phyloP scores from a whole-genome alignment of 768 basidiomycete genomes.

The Kwoniella dejecticola region DNA sequence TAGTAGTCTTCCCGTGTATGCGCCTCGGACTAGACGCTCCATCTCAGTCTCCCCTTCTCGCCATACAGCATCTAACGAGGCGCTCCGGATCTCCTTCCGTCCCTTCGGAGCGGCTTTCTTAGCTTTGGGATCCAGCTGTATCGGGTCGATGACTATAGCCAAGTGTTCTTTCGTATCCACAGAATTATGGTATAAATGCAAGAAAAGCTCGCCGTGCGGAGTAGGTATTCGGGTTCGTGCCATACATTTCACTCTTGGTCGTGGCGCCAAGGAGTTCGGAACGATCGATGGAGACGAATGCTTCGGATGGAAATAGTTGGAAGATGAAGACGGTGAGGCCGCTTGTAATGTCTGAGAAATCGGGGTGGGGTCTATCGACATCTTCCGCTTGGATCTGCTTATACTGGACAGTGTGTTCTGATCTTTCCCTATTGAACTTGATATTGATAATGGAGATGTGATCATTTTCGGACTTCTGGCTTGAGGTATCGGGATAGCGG shows the following conservation, averaged over 20 bases:
- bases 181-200: constrained; percentile 93
- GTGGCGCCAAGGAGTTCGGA: neutral
- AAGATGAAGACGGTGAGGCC: constrained; percentile 30
- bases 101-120: constrained; percentile 36
- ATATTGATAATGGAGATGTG: constrained; percentile 15
- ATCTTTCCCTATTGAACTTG: constrained; percentile 16
- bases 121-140: constrained; percentile 64
- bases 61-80: constrained; percentile 81
- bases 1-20: constrained; percentile 74
- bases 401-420: no score
- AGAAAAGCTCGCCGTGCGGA: constrained; percentile 86
- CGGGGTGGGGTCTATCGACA: constrained; percentile 50
- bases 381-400: constrained; percentile 32
- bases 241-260: constrained; percentile 83
- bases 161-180: constrained; percentile 92
- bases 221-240: constrained; percentile 97
- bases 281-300: constrained; percentile 6
- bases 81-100: constrained; percentile 73
- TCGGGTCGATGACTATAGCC: constrained; percentile 89
- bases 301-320: constrained; percentile 23
- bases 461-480: constrained; percentile 1
- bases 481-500: neutral
- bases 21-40: constrained; percentile 90
- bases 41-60: constrained; percentile 80
- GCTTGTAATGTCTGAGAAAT: constrained; percentile 41